phyloP scores from a whole-genome alignment of 169 alveolate genomes.

The Cryptosporidium bovis region DNA sequence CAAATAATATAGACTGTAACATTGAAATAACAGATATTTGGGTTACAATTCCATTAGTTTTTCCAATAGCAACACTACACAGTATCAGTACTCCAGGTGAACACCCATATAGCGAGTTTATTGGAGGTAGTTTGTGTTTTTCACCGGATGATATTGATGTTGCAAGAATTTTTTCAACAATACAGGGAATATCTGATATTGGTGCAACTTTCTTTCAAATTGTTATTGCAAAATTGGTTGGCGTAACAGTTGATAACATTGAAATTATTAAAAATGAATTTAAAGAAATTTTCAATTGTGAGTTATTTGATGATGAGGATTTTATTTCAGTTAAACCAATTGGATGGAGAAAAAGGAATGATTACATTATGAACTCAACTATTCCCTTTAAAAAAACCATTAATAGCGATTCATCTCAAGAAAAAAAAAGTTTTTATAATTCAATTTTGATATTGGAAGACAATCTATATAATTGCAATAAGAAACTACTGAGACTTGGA shows the following conservation, averaged over 20 bases:
- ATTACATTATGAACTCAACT: constrained; percentile 3
- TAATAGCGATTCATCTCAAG: background rate
- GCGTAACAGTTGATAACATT: constrained; percentile 9
- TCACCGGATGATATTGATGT: constrained; percentile 38
- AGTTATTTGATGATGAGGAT: background rate
- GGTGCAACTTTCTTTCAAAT: constrained; percentile 69
- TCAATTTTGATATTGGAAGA: constrained; percentile 42
- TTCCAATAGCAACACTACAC: constrained; percentile 58
- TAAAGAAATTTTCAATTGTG: background rate
- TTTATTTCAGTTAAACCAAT: constrained; percentile 40
- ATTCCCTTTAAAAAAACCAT: constrained; percentile 1
- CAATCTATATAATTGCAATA: constrained; percentile 7
- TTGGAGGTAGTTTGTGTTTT: constrained; percentile 61
- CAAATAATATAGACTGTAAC: no score
- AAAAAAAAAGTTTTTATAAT: constrained; percentile 19
- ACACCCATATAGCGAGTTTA: constrained; percentile 13
- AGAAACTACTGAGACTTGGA: constrained; percentile 8
- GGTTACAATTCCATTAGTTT: constrained; percentile 57
- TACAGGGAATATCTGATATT: constrained; percentile 65
- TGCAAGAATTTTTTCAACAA: constrained; percentile 48
- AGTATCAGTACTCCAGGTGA: constrained; percentile 7
- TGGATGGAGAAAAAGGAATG: constrained; percentile 67
- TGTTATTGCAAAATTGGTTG: constrained; percentile 43
- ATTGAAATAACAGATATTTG: constrained; percentile 19
- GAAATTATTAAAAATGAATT: constrained; percentile 27